These are phyloP conservation scores for Colletotrichum tamarilloi DNA, from an alignment of 2,329 filamentous ascomycete genomes.

Conservation along the genomic window DNA sequence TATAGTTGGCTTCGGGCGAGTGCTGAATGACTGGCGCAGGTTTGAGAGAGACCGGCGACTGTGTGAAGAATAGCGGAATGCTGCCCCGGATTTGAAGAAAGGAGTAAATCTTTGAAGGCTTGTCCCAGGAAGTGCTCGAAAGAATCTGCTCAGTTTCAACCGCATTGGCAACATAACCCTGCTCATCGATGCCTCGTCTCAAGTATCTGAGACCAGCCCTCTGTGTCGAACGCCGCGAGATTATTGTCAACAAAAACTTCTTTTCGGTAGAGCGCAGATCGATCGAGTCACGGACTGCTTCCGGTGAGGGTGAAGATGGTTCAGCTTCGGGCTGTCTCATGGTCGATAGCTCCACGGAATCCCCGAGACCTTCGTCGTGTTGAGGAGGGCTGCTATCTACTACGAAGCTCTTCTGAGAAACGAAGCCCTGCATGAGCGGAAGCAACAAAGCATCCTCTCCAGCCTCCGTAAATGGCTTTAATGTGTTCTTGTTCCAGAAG, in stretches of 20 bases:
- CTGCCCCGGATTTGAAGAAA: constrained; percentile 91
- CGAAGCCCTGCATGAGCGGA: constrained; percentile 92
- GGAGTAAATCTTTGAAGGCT: constrained; percentile 75
- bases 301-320: constrained; percentile 40
- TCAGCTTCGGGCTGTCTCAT: constrained; percentile 46
- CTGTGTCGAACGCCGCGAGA: constrained; percentile 89
- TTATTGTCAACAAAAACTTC: constrained; percentile 83
- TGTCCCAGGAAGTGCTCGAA: constrained; percentile 75
- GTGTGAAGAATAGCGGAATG: constrained; percentile 94
- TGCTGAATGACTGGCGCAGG: constrained; percentile 86
- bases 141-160: constrained; percentile 97
- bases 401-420: constrained; percentile 86
- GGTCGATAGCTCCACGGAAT: constrained; percentile 58
- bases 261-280: constrained; percentile 61
- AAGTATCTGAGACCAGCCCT: constrained; percentile 91
- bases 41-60: constrained; percentile 93
- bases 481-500: constrained; percentile 90
- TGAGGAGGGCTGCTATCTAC: constrained; percentile 73
- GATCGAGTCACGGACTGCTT: constrained; percentile 44
- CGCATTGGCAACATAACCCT: constrained; percentile 87
- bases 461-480: constrained; percentile 78
- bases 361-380: constrained; percentile 56
- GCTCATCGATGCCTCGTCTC: constrained; percentile 88
- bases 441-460: constrained; percentile 78
- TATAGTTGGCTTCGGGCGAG: constrained; percentile 80